These are phyloP conservation scores for Schoenoplectus tabernaemontani DNA, from an alignment of 202 grass and related monocot species.

Conservation along the genomic window DNA sequence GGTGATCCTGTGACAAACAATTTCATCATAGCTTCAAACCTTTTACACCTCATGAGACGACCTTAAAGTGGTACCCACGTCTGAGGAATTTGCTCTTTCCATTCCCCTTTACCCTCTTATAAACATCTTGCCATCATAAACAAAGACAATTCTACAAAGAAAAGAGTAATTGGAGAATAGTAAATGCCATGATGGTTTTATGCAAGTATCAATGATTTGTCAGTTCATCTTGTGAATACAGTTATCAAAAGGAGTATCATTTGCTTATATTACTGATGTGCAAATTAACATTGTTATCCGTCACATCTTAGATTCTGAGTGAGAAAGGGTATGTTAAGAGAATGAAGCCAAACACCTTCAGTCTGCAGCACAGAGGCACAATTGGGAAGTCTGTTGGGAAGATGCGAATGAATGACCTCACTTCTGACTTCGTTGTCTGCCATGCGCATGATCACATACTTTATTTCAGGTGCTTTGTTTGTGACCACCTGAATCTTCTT, in stretches of 20 bases:
- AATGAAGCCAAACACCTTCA: conserved; percentile 91
- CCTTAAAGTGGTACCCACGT: not conserved
- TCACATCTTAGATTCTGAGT: conserved; percentile 60
- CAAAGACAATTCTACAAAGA: not conserved
- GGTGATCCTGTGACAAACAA: not conserved
- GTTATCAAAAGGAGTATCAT: not conserved
- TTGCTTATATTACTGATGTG: not conserved
- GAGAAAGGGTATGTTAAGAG: conserved; percentile 96
- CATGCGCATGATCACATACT: conserved; percentile 83
- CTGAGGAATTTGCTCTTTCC: not conserved
- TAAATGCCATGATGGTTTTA: not conserved
- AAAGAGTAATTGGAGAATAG: not conserved
- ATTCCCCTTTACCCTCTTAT: not conserved
- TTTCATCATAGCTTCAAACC: not conserved
- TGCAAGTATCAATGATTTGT: not conserved
- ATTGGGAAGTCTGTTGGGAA: conserved; percentile 99
- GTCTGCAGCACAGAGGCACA: conserved; percentile 72
- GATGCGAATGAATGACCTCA: conserved; percentile 81
- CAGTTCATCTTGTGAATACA: not conserved
- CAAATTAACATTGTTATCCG: not conserved
- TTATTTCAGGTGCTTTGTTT: conserved; percentile 78
- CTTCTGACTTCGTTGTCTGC: conserved; percentile 90
- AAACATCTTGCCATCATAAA: not conserved
- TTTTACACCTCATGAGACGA: not conserved
- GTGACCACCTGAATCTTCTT: not conserved